Evolutionary conservation across 1,284 basidiomycete species (phyloP).

Genomic region (Gomphus bonarii): DNA sequence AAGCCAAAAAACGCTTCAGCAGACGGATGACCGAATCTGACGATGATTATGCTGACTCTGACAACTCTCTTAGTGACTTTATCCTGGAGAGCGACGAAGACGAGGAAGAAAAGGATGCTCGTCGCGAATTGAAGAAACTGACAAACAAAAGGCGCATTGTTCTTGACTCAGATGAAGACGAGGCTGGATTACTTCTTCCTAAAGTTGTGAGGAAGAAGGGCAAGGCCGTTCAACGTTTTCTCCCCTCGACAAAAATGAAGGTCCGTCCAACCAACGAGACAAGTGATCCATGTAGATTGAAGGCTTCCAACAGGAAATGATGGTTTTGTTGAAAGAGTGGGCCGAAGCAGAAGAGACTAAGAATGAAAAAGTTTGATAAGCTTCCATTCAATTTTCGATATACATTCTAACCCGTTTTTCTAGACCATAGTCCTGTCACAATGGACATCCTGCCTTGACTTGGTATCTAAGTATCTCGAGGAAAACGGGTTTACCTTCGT

Average conservation of each 20-base stretch:
- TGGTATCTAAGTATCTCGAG: slow-evolving; percentile 44
- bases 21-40: slow-evolving; percentile 19
- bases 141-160: slow-evolving; percentile 23
- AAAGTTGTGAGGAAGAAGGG: slow-evolving; percentile 19
- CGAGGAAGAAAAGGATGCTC: slow-evolving; percentile 34
- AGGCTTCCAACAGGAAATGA: slow-evolving; percentile 35
- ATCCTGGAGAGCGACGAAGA: slow-evolving; percentile 39
- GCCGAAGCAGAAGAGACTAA: slow-evolving; percentile 26
- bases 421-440: slow-evolving; percentile 50
- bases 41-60: slow-evolving; percentile 27
- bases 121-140: slow-evolving; percentile 25
- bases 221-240: slow-evolving; percentile 25
- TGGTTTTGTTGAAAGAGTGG: slow-evolving; percentile 33
- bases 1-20: slow-evolving; percentile 12
- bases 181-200: slow-evolving; percentile 30
- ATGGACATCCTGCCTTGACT: slow-evolving; percentile 45
- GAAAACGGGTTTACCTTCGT: slow-evolving; percentile 40
- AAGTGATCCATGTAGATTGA: not conserved
- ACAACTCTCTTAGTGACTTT: slow-evolving; percentile 40
- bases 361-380: slow-evolving; percentile 42
- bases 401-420: not conserved
- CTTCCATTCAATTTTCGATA: not conserved
- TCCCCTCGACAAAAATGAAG: slow-evolving; percentile 59
- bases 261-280: slow-evolving; percentile 22
- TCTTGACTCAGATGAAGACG: slow-evolving; percentile 39